Conservation (phyloP, 2,329 filamentous ascomycete genomes). For the Cordyceps cicadae region DNA sequence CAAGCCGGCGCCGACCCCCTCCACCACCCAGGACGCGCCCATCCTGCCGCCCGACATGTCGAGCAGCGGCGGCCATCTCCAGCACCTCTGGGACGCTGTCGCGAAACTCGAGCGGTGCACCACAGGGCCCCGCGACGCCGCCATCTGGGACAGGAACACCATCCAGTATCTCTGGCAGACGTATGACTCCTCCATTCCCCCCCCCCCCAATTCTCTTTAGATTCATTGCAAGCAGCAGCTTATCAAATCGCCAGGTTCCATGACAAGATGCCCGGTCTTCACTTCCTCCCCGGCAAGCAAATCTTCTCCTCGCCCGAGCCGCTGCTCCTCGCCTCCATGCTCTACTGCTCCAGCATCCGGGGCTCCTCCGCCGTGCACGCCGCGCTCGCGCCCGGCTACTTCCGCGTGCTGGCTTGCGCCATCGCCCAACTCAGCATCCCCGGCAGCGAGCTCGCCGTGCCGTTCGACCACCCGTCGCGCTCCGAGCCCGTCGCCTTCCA, state of each 20-base stretch:
- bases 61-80: slow-evolving; percentile 4
- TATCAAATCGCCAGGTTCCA: slow-evolving; percentile 30
- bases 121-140: slow-evolving; percentile 17
- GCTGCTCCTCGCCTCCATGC: slow-evolving; percentile 34
- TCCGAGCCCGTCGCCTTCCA: slow-evolving; percentile 34
- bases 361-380: slow-evolving; percentile 25
- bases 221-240: not conserved
- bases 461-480: slow-evolving; percentile 16
- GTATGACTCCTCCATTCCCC: not conserved
- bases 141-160: slow-evolving; percentile 24
- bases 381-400: slow-evolving; percentile 29
- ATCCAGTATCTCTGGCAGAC: slow-evolving; percentile 29
- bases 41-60: slow-evolving; percentile 9
- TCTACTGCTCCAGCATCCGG: slow-evolving; percentile 32
- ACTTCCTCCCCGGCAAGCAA: slow-evolving; percentile 35
- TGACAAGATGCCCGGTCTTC: slow-evolving; percentile 35
- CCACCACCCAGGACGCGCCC: slow-evolving; percentile 14
- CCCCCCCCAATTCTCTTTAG: not conserved
- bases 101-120: slow-evolving; percentile 21
- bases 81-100: slow-evolving; percentile 24
- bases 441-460: slow-evolving; percentile 19
- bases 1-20: not conserved
- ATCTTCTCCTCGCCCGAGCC: slow-evolving; percentile 34
- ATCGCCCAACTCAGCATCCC: slow-evolving; percentile 34
- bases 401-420: slow-evolving; percentile 28